Percentiles rank a stretch among this genome's conserved stretches.
Evolutionary conservation across 202 grass and related monocot species (phyloP).

Genomic region (Panicum hallii): DNA sequence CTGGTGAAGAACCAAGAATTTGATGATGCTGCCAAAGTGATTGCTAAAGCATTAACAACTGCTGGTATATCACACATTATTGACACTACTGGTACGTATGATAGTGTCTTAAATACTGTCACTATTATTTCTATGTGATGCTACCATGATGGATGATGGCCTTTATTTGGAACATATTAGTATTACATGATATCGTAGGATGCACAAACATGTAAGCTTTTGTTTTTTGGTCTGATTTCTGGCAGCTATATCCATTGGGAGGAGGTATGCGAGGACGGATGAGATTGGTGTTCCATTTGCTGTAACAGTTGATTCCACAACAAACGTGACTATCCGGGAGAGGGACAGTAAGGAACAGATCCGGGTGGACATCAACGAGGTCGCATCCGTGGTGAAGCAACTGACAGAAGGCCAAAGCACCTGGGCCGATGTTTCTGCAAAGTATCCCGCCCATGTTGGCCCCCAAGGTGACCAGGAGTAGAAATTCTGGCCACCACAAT

Average conservation of each 20-base stretch:
- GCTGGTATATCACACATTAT: slow-evolving; percentile 78
- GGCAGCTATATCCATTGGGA: slow-evolving; percentile 81
- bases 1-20: slow-evolving; percentile 76
- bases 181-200: background rate
- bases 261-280: slow-evolving; percentile 77
- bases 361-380: slow-evolving; percentile 56
- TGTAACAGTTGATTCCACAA: slow-evolving; percentile 53
- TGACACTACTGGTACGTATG: slow-evolving; percentile 66
- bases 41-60: slow-evolving; percentile 63
- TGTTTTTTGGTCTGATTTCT: background rate
- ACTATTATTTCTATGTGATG: background rate
- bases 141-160: background rate
- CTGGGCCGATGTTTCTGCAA: slow-evolving; percentile 59
- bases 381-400: slow-evolving; percentile 63
- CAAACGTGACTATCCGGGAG: slow-evolving; percentile 63
- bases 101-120: background rate
- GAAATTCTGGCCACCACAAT: background rate
- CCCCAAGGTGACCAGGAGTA: slow-evolving; percentile 61
- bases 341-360: slow-evolving; percentile 83
- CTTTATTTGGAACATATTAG: background rate
- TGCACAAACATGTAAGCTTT: background rate
- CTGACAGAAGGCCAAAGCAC: slow-evolving; percentile 73
- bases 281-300: slow-evolving; percentile 67
- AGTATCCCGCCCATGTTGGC: slow-evolving; percentile 56
- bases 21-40: slow-evolving; percentile 70